These are phyloP conservation scores for Myriangium duriaei DNA, from an alignment of 2,329 filamentous ascomycete genomes.

Conservation along the genomic window DNA sequence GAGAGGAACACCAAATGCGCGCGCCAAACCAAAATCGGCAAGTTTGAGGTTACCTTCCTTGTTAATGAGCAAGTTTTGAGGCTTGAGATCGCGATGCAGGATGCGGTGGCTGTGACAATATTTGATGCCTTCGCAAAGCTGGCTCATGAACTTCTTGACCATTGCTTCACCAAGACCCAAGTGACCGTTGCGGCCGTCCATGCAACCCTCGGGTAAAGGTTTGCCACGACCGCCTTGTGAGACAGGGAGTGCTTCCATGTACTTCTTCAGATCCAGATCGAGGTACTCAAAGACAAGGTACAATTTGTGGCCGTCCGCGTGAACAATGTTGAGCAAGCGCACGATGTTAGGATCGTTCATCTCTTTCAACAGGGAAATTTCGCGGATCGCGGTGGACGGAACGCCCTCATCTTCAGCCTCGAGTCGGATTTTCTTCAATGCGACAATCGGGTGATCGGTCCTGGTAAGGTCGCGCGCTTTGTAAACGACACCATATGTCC, in stretches of 20 bases:
- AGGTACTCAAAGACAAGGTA: slow-evolving; percentile 90
- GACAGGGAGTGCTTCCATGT: slow-evolving; percentile 83
- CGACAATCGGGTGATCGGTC: slow-evolving; percentile 67
- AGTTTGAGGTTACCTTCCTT: slow-evolving; percentile 81
- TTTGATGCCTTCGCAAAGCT: slow-evolving; percentile 83
- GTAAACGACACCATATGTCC: slow-evolving; percentile 91
- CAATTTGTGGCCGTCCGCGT: slow-evolving; percentile 87
- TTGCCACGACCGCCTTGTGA: slow-evolving; percentile 76
- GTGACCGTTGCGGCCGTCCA: slow-evolving; percentile 47
- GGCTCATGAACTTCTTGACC: slow-evolving; percentile 85
- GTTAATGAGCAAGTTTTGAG: slow-evolving; percentile 93
- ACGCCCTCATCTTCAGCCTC: slow-evolving; percentile 93
- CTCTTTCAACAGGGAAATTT: slow-evolving; percentile 88
- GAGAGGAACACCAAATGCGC: slow-evolving; percentile 82
- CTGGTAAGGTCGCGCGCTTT: slow-evolving; percentile 79
- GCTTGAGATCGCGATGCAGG: slow-evolving; percentile 88
- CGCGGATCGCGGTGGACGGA: slow-evolving; percentile 82
- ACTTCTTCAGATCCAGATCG: slow-evolving; percentile 86
- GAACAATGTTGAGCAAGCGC: slow-evolving; percentile 78
- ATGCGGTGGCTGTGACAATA: slow-evolving; percentile 98
- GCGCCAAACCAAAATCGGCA: slow-evolving; percentile 85
- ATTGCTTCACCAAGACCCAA: slow-evolving; percentile 66
- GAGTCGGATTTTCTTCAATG: slow-evolving; percentile 88
- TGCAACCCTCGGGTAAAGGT: slow-evolving; percentile 60
- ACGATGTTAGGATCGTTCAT: slow-evolving; percentile 90